A percentile compares a stretch with the other conserved stretches of the same genome.
Evolutionary conservation across 305 asterid genomes (phyloP).

Genomic region (Fraxinus albicans): DNA sequence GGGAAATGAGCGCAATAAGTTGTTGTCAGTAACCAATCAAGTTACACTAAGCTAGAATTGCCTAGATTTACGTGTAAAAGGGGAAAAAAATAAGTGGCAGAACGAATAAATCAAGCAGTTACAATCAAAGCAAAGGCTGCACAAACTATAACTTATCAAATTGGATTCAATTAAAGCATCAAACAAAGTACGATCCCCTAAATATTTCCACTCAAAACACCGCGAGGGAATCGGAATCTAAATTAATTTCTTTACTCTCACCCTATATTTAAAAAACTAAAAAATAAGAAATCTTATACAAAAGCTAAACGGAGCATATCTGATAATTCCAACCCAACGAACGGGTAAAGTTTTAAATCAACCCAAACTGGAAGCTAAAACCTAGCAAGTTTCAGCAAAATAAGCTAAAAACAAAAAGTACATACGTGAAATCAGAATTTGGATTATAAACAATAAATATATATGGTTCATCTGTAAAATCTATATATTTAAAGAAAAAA

Average conservation of each 20-base stretch:
- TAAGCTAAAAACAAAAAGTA: slow-evolving; percentile 27
- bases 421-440: slow-evolving; percentile 28
- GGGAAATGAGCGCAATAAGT: background rate
- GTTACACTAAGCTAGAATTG: slow-evolving; percentile 20
- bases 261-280: background rate
- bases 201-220: background rate
- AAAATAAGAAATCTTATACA: background rate
- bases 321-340: background rate
- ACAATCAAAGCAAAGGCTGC: slow-evolving; percentile 18
- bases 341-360: background rate
- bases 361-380: slow-evolving; percentile 24
- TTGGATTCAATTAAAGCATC: slow-evolving; percentile 5
- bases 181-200: background rate
- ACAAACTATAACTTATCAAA: slow-evolving; percentile 26
- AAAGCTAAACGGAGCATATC: background rate
- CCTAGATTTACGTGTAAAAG: slow-evolving; percentile 26
- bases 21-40: slow-evolving; percentile 12
- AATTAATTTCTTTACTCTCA: background rate
- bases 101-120: slow-evolving; percentile 33
- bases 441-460: background rate
- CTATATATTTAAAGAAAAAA: background rate
- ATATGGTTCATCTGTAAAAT: background rate
- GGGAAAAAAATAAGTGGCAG: background rate
- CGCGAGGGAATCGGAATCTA: slow-evolving; percentile 3
- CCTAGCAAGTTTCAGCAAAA: slow-evolving; percentile 15